Conservation (phyloP, 306 rosid species). For the Corylus avellana region DNA sequence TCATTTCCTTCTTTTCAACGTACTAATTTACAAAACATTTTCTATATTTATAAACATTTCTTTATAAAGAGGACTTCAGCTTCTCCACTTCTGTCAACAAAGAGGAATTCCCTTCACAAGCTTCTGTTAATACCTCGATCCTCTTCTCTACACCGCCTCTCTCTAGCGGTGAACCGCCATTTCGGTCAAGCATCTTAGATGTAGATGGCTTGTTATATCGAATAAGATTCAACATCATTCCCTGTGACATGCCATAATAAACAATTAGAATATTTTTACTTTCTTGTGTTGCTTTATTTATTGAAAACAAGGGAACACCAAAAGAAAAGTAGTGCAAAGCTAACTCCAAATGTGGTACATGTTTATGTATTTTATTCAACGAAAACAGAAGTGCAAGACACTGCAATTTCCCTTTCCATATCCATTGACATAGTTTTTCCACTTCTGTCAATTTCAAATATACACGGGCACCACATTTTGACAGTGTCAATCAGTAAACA, state of each 20-base stretch:
- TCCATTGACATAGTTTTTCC: background rate
- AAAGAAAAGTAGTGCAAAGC: background rate
- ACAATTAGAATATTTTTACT: background rate
- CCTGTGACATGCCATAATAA: conserved; percentile 44
- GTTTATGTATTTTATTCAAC: background rate
- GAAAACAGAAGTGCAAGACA: no score
- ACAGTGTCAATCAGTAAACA: background rate
- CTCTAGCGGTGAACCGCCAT: conserved; percentile 22
- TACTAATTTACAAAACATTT: background rate
- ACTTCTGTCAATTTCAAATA: background rate
- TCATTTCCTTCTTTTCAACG: background rate
- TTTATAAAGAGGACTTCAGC: conserved; percentile 35
- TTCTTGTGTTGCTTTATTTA: background rate
- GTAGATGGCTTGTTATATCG: conserved; percentile 37
- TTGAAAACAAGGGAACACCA: conserved; percentile 11
- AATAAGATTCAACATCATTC: conserved; percentile 69
- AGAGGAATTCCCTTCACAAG: conserved; percentile 77
- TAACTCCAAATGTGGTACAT: background rate
- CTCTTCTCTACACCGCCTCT: conserved; percentile 50
- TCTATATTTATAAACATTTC: background rate
- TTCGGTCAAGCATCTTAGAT: conserved; percentile 17
- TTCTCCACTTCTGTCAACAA: conserved; percentile 58
- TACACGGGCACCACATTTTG: background rate
- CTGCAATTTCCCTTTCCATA: no score
- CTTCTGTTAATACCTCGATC: conserved; percentile 57